Evolutionary conservation across 768 basidiomycete species (phyloP), one percentile per base, ranked within the genome.

Genomic region (Suillus sp.): DNA sequence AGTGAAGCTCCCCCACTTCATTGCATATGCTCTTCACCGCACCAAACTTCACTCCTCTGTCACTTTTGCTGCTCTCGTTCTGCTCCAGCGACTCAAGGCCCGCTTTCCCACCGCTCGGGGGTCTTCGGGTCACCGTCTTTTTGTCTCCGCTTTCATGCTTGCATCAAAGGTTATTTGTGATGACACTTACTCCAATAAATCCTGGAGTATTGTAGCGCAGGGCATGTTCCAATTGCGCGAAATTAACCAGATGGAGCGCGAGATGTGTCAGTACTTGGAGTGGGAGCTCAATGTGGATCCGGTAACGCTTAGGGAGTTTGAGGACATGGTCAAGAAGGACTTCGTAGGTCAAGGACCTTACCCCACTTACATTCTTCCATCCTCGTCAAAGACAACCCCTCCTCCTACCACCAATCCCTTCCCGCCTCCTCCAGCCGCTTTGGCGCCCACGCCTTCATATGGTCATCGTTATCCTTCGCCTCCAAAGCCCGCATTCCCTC

Each of bases 181-280:
- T 79, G 93, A 95, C 69, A 95, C 93, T 0, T 96, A 95, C 74
- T 93, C 91, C 18, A 95, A 95, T 83, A 93, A 94, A 72, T 92
- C 90, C 0, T 96, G 94, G 94, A 85, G 86, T 6, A 90, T 95
- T 51, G 94, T 96, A 45, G 93, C 91, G 0, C 92, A 95, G 74
- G 88, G 86, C 34, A 89, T 94, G 86, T 96, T 95, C 69, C 83
- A 81, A 3, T 72, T 91, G 0, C 80, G 85, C 37, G 90, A 91
- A 79, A 87, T 91, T 70, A 91, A 91, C 74, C 89, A 91, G 78
- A 91, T 90, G 88, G 89, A 91, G 72, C 70, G 90, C 2, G 90
- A 91, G 70, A 89, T 91, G 84, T 90, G 89, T 66, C 83, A 86
- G 18, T 99, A 98, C 71, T 80, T 99, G 50, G 95, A 96, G 73